Conservation (phyloP, 1,284 basidiomycete species). For the Abortiporus biennis region DNA sequence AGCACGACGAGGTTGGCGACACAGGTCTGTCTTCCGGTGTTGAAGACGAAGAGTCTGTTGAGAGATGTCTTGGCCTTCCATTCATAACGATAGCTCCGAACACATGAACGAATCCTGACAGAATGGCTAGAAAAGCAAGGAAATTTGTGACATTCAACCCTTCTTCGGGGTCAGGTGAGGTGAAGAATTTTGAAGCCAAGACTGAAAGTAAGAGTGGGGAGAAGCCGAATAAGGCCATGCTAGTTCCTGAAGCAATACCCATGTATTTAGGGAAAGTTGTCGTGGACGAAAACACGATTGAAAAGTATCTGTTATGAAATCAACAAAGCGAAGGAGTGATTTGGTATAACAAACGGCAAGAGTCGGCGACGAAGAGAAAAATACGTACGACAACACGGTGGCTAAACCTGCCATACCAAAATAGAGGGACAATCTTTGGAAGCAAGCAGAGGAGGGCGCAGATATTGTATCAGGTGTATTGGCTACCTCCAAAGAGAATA, state of each 20-base stretch:
- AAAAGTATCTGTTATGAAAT: conserved; percentile 53
- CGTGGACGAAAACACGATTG: conserved; percentile 68
- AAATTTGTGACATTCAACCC: conserved; percentile 53
- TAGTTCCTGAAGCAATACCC: conserved; percentile 60
- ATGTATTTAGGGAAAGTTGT: conserved; percentile 58
- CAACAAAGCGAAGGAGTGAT: neutral
- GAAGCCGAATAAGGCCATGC: conserved; percentile 68
- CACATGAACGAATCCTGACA: conserved; percentile 47
- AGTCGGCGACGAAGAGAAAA: neutral
- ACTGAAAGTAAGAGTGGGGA: conserved; percentile 70
- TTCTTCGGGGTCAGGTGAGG: conserved; percentile 28
- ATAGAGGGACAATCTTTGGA: conserved; percentile 46
- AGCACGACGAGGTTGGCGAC: neutral
- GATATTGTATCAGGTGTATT: conserved; percentile 33
- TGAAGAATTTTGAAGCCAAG: conserved; percentile 57
- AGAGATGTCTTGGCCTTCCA: too few species aligned
- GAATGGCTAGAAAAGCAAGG: conserved; percentile 48
- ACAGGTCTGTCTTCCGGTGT: neutral
- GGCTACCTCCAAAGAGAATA: conserved; percentile 53
- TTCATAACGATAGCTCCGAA: conserved; percentile 33
- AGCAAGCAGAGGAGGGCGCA: conserved; percentile 35
- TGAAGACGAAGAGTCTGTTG: neutral
- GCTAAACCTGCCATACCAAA: conserved; percentile 62
- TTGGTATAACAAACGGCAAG: neutral
- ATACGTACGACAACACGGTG: conserved; percentile 62